Evolutionary conservation across 2,329 filamentous ascomycete species (phyloP).

Genomic region (Biscogniauxia sp.): DNA sequence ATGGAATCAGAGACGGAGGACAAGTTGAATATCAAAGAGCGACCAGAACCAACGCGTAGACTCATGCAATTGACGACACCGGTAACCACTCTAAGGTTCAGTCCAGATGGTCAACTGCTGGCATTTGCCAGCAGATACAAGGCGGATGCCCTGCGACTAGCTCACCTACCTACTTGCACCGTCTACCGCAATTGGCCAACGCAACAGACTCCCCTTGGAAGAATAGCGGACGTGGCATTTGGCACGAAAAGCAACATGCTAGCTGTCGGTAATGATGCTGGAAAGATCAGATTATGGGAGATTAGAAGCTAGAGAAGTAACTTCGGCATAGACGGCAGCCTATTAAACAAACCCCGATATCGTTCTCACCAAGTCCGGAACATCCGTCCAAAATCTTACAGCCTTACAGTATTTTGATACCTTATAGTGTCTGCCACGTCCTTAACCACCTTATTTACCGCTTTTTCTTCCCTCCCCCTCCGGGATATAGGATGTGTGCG

Average conservation of each 20-base stretch:
- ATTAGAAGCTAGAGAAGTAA: conserved; percentile 57
- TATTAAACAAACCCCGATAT: conserved; percentile 1
- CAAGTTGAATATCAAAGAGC: conserved; percentile 55
- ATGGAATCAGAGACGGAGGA: conserved; percentile 34
- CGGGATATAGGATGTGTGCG: conserved; percentile 28
- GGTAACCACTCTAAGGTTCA: conserved; percentile 76
- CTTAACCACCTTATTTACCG: not conserved
- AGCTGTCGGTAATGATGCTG: conserved; percentile 83
- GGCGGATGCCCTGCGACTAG: conserved; percentile 80
- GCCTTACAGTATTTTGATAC: not conserved
- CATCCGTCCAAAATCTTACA: not conserved
- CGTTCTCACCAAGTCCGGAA: not conserved
- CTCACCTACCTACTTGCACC: conserved; percentile 87
- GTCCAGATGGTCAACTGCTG: conserved; percentile 84
- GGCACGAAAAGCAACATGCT: conserved; percentile 65
- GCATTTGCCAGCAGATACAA: conserved; percentile 85
- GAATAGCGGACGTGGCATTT: conserved; percentile 74
- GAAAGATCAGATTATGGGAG: conserved; percentile 90
- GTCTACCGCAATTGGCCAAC: conserved; percentile 98
- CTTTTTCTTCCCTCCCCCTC: not conserved
- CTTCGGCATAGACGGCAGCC: not conserved
- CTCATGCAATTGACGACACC: conserved; percentile 88
- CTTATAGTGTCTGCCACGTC: not conserved
- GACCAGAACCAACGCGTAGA: conserved; percentile 68
- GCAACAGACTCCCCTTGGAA: conserved; percentile 79